Evolutionary conservation across 108 stramenopile species (phyloP).

Genomic region (Conticribra weissflogii): DNA sequence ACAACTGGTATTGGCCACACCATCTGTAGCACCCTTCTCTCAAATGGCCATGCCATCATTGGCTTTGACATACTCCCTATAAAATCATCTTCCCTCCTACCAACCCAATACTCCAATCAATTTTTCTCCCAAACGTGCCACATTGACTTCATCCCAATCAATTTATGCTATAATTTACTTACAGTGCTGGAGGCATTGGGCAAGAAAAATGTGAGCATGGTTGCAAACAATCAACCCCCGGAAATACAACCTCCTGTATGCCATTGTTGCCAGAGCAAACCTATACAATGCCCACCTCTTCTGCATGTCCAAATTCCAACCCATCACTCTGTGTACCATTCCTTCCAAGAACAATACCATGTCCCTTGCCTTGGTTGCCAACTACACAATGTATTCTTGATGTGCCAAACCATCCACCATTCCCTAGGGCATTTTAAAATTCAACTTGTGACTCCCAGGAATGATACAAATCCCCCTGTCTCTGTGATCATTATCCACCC

Average conservation of each 20-base stretch:
- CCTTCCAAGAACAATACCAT: constrained; percentile 91
- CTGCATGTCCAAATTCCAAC: constrained; percentile 71
- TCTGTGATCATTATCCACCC: constrained; percentile 82
- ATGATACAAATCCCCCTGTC: constrained; percentile 93
- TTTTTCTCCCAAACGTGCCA: constrained; percentile 13
- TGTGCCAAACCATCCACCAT: constrained; percentile 86
- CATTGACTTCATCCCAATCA: constrained; percentile 7
- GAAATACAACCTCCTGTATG: constrained; percentile 89
- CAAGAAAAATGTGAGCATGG: background rate
- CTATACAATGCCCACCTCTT: constrained; percentile 84
- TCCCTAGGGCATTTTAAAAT: constrained; percentile 85
- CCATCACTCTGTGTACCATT: constrained; percentile 90
- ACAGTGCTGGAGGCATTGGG: constrained; percentile 19
- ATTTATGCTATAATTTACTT: constrained; percentile 1
- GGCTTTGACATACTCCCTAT: constrained; percentile 15
- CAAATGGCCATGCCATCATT: constrained; percentile 9
- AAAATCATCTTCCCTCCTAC: constrained; percentile 5
- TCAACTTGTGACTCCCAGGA: constrained; percentile 89
- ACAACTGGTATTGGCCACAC: constrained; percentile 17
- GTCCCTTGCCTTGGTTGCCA: constrained; percentile 90
- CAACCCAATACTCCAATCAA: background rate
- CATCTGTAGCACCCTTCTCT: constrained; percentile 12
- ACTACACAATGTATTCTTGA: constrained; percentile 81
- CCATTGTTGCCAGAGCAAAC: constrained; percentile 82
- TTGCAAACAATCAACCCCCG: constrained; percentile 49